A percentile compares a stretch with the other conserved stretches of the same genome.
phyloP scores from a whole-genome alignment of 352 stramenopile genomes.

The Pythium biforme region DNA sequence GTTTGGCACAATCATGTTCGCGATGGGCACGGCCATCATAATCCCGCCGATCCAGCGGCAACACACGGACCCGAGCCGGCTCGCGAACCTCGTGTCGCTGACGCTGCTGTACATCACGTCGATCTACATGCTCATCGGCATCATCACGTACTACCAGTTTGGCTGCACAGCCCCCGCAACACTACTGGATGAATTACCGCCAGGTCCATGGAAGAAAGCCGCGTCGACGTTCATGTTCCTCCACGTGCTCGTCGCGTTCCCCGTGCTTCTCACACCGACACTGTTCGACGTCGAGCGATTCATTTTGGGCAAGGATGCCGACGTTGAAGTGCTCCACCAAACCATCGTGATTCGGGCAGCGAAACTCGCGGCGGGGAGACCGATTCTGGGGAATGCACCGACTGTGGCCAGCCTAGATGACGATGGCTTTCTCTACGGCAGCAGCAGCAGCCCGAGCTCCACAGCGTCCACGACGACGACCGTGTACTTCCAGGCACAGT shows the following conservation, averaged over 20 bases:
- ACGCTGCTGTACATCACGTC: constrained; percentile 72
- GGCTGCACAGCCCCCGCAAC: constrained; percentile 62
- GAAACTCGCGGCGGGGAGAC: constrained; percentile 36
- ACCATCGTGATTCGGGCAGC: constrained; percentile 34
- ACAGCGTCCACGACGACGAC: background rate
- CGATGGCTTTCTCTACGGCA: constrained; percentile 49
- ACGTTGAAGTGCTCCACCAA: constrained; percentile 56
- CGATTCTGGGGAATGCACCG: constrained; percentile 37
- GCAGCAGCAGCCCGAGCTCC: constrained; percentile 2
- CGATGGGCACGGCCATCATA: constrained; percentile 60
- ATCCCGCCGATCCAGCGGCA: constrained; percentile 66
- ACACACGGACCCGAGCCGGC: constrained; percentile 41
- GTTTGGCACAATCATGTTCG: constrained; percentile 75
- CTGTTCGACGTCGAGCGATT: constrained; percentile 66
- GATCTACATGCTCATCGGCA: constrained; percentile 67
- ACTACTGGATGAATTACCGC: constrained; percentile 54
- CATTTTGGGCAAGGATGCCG: constrained; percentile 56
- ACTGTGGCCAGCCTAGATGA: constrained; percentile 42
- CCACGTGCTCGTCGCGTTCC: constrained; percentile 65
- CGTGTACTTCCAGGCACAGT: constrained; percentile 24
- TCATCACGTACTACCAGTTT: constrained; percentile 70
- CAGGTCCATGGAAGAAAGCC: constrained; percentile 29
- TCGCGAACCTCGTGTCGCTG: constrained; percentile 60
- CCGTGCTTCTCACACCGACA: constrained; percentile 58
- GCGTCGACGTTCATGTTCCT: constrained; percentile 49